Base-by-base conservation (phyloP, 1,284 basidiomycete species). In the Cutaneotrichosporon sp. region DNA sequence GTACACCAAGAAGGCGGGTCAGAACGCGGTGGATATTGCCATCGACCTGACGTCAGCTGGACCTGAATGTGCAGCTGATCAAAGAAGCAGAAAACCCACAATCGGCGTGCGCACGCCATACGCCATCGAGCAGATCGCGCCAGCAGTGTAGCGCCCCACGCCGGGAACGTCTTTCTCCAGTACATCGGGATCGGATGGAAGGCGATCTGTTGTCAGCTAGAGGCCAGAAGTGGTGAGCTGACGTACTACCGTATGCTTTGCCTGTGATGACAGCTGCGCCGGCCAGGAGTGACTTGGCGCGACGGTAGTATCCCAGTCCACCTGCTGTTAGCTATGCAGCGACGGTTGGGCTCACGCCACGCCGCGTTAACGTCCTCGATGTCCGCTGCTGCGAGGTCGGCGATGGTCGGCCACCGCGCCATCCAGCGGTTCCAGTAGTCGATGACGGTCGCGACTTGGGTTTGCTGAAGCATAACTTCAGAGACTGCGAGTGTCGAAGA, bases 401-500 rank as follows among this genome's bases (percentile, higher is more conserved):
- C 75, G 55, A 96, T 83, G 5, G 88, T 92, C 9, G 90, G 90
- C 76, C 89, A 93, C 64, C 79, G 85, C 60, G 78, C 77, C 79
- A 92, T 87, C 90, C 90, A 93, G 34, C 79, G 80, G 43, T 83
- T 84, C 74, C 88, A 94, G 72, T 92, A 96, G 0, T 86, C 87
- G 59, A 92, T 90, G 12, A 93, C 91, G 0, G 91, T 94, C 3
- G 78, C 81, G 22, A 79, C 77, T 51, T 92, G 91, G 0, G 94
- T 97, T 72, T 98, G 94, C 70, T 98, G 94, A 6, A 97, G 80
- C 94, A 97, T 97, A 59, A 97, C 87, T 72, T 97, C 91, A 11
- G 87, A 89, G 39, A 96, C 72, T 52, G 43, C 8, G 37, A 12
- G 10, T 14, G 45, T 35, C 22, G 29, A 14, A 14, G 14, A 14